Base-by-base conservation (phyloP, 345 rosid species). In the Arabis alpina region DNA sequence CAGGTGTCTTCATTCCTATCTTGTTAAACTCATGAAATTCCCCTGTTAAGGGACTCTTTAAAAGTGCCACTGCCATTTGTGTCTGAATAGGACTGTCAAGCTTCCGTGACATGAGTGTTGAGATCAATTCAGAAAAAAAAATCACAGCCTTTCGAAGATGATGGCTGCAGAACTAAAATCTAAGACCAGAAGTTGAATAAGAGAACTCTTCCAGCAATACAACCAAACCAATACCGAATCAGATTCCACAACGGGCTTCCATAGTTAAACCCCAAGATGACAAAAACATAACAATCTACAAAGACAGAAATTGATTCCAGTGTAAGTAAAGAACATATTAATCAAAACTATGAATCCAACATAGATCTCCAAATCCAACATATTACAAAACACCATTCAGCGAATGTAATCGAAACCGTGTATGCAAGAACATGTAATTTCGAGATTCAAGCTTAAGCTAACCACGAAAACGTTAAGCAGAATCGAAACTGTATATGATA, bases 31-130 rank as follows among this genome's bases (percentile, higher is more conserved):
- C 82, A 34, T 68, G 82, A 34, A 75, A 80, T 42, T 93, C 97
- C 73, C 94, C 85, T 2, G 76, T 65, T 28, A 88, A 78, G 16
- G 96, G 88, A 53, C 86, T 83, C 84, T 82, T 87, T 4, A 88
- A 76, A 47, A 86, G 75, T 44, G 83, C 63, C 66, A 94, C 84
- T 30, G 96, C 96, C 96, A 91, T 89, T 74, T 91, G 99, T 5
- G 93, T 89, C 72, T 88, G 97, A 69, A 93, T 83, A 76, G 91
- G 97, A 76, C 92, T 86, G 80, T 89, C 90, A 58, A 86, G 72
- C 69, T 91, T 85, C 70, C 85, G 84, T 78, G 92, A 84, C 96
- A 91, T 94, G 81, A 86, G 85, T 72, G 15, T 76, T 58, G 60
- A 55, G 42, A 68, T 56, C 58, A 72, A 65, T 25, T 62, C 66